phyloP scores from a whole-genome alignment of 805 yeast genomes.

The Barnettozyma californica region DNA sequence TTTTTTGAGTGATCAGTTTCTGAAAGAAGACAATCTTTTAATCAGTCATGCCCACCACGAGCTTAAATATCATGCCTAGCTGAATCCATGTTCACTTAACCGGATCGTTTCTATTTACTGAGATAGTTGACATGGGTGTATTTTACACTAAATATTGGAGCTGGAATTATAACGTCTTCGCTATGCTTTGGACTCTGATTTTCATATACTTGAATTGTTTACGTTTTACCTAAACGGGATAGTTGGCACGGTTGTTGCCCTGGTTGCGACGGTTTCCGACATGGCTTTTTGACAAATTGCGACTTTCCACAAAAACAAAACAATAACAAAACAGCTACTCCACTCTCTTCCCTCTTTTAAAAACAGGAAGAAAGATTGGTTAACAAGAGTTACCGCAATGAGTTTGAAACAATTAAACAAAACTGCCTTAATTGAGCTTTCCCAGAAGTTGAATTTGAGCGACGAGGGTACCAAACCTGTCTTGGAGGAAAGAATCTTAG shows the following conservation, averaged over 20 bases:
- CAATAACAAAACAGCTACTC: background rate
- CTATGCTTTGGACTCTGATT: too few relatives aligned
- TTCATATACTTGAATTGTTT: constrained; percentile 13
- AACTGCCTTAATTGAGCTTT: constrained; percentile 32
- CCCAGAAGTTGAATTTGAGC: constrained; percentile 30
- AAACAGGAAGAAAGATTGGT: background rate
- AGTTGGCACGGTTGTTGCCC: constrained; percentile 2
- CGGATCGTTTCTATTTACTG: too few relatives aligned
- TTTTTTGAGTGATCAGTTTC: too few relatives aligned
- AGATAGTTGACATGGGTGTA: too few relatives aligned
- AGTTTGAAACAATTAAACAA: constrained; percentile 33
- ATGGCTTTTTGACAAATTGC: background rate
- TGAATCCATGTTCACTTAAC: too few relatives aligned
- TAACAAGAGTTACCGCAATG: constrained; percentile 13
- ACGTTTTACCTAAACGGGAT: constrained; percentile 16
- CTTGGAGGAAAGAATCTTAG: constrained; percentile 26
- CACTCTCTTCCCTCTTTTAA: background rate
- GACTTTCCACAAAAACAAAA: constrained; percentile 5
- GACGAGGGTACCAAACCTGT: constrained; percentile 27
- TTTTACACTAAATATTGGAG: too few relatives aligned
- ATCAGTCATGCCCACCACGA: too few relatives aligned
- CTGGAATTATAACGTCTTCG: too few relatives aligned
- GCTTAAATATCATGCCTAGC: too few relatives aligned
- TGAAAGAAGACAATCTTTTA: too few relatives aligned
- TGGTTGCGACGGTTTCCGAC: background rate